A percentile compares a stretch with the other conserved stretches of the same genome.
phyloP scores from a whole-genome alignment of 805 yeast genomes.

The Ogataea paradorogensis region DNA sequence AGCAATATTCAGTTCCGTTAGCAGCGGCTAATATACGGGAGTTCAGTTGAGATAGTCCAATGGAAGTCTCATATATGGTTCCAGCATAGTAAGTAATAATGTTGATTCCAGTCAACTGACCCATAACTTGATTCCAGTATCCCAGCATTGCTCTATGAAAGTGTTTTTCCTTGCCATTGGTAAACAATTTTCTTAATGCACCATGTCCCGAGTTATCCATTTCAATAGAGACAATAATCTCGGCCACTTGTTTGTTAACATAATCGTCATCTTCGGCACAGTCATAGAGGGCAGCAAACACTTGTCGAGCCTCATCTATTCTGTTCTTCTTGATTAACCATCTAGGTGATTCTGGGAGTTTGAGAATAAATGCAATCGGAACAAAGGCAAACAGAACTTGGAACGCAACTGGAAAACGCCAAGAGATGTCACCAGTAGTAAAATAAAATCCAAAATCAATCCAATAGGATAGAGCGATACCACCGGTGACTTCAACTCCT shows the following conservation, averaged over 20 bases:
- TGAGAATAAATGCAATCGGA: constrained; percentile 16
- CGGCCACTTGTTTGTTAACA: constrained; percentile 17
- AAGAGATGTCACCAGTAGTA: constrained; percentile 25
- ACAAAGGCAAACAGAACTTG: constrained; percentile 27
- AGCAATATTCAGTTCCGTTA: constrained; percentile 22
- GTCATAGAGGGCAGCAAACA: constrained; percentile 42
- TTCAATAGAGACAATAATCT: constrained; percentile 19
- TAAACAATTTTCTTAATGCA: constrained; percentile 30
- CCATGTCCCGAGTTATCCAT: constrained; percentile 24
- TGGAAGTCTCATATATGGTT: constrained; percentile 46
- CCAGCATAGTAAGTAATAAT: constrained; percentile 59
- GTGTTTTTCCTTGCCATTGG: constrained; percentile 42
- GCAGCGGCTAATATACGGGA: constrained; percentile 36
- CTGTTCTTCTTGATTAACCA: constrained; percentile 40
- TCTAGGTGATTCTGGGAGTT: constrained; percentile 44
- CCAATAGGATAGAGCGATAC: constrained; percentile 37
- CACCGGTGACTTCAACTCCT: constrained; percentile 29
- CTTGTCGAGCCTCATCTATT: constrained; percentile 40
- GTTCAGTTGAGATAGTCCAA: constrained; percentile 41
- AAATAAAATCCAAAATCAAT: constrained; percentile 37
- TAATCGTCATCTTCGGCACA: constrained; percentile 13
- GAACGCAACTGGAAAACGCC: constrained; percentile 39
- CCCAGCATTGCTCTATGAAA: constrained; percentile 48
- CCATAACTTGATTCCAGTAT: constrained; percentile 42
- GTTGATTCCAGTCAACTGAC: constrained; percentile 55